Evolutionary conservation across 768 basidiomycete species (phyloP).

Genomic region (Trametes gibbosa): DNA sequence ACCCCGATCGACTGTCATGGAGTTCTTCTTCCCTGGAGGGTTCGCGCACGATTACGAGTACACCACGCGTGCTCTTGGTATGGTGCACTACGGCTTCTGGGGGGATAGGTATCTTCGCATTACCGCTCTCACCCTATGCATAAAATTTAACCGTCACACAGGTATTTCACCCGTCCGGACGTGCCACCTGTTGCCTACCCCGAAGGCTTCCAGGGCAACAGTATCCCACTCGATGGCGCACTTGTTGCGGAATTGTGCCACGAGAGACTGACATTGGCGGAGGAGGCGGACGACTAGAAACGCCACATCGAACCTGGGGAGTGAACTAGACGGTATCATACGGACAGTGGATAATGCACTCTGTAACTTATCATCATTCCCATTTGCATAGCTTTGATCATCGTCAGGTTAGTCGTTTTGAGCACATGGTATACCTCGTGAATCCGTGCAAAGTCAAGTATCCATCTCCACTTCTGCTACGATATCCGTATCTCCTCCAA

Average conservation of each 20-base stretch:
- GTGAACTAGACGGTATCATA: slow-evolving; percentile 1
- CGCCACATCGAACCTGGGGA: neutral
- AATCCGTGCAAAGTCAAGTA: neutral
- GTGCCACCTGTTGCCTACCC: slow-evolving; percentile 71
- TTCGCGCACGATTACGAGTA: slow-evolving; percentile 88
- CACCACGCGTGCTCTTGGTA: slow-evolving; percentile 77
- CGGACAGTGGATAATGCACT: slow-evolving; percentile 9
- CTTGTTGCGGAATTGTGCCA: slow-evolving; percentile 60
- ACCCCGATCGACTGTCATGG: slow-evolving; percentile 82
- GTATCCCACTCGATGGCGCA: slow-evolving; percentile 78
- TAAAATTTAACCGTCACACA: slow-evolving; percentile 26
- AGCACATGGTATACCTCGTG: too few relatives aligned
- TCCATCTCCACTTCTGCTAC: slow-evolving; percentile 13
- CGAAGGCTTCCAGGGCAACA: slow-evolving; percentile 85
- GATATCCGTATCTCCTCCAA: neutral
- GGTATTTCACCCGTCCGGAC: slow-evolving; percentile 72
- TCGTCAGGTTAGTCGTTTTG: neutral
- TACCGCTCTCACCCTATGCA: neutral
- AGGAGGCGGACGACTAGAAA: slow-evolving; percentile 63
- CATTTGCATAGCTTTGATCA: neutral
- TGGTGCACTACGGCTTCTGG: slow-evolving; percentile 87
- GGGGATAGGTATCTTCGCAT: slow-evolving; percentile 49
- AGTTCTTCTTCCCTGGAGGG: slow-evolving; percentile 84
- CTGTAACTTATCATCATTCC: slow-evolving; percentile 3
- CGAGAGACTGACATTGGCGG: slow-evolving; percentile 53